Evolutionary conservation across 1,284 basidiomycete genomes (phyloP).

Genomic region (Boletus semigastroideus): DNA sequence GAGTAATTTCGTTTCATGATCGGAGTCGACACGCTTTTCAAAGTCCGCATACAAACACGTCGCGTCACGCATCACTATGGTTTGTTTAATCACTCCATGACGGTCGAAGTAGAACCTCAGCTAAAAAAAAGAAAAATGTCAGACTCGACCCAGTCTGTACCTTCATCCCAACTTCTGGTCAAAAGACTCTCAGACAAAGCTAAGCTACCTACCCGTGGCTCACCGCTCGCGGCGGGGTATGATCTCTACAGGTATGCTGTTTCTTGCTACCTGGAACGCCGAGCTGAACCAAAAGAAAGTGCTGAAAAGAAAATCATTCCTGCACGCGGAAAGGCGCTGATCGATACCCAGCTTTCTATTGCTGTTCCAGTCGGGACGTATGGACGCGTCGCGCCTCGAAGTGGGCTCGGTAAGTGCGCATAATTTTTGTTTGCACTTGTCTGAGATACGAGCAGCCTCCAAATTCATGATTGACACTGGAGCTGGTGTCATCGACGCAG

Average conservation of each 20-base stretch:
- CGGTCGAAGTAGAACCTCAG: slow-evolving; percentile 36
- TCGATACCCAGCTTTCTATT: slow-evolving; percentile 90
- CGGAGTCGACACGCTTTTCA: slow-evolving; percentile 44
- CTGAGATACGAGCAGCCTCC: slow-evolving; percentile 57
- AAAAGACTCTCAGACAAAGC: slow-evolving; percentile 85
- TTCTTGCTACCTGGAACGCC: background rate
- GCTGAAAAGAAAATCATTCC: slow-evolving; percentile 80
- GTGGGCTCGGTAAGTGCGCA: slow-evolving; percentile 76
- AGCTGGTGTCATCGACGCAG: slow-evolving; percentile 94
- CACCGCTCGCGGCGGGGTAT: slow-evolving; percentile 86
- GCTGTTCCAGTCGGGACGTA: slow-evolving; percentile 93
- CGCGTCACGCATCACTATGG: slow-evolving; percentile 35
- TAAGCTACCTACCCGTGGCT: slow-evolving; percentile 85
- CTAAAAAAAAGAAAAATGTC: slow-evolving; percentile 63
- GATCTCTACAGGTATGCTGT: slow-evolving; percentile 80
- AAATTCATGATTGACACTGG: slow-evolving; percentile 98
- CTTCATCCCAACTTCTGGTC: slow-evolving; percentile 67
- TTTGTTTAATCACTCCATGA: slow-evolving; percentile 15
- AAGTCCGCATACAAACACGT: slow-evolving; percentile 18
- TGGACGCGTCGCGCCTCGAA: slow-evolving; percentile 93
- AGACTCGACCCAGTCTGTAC: slow-evolving; percentile 25
- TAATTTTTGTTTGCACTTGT: background rate
- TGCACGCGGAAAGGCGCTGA: slow-evolving; percentile 83
- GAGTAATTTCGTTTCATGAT: background rate
- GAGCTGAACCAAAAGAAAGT: slow-evolving; percentile 38